phyloP scores from a whole-genome alignment of 2,329 filamentous ascomycete species.

The Penicillium sp. region DNA sequence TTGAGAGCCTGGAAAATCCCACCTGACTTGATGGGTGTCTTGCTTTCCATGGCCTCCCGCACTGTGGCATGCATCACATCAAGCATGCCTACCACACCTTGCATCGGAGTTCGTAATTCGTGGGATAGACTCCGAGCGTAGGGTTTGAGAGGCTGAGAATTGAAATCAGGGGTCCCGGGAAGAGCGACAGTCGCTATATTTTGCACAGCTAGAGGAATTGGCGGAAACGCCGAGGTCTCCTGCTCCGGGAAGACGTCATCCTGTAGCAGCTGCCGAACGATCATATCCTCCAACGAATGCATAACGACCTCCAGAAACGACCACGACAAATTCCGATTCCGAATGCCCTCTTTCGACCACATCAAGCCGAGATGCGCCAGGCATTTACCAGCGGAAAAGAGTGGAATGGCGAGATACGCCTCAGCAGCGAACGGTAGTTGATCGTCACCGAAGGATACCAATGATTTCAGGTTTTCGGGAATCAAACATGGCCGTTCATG shows the following conservation, averaged over 20 bases:
- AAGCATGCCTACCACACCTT: constrained; percentile 73
- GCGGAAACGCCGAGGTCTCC: constrained; percentile 26
- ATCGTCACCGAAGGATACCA: constrained; percentile 62
- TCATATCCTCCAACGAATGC: constrained; percentile 68
- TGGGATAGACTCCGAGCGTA: constrained; percentile 73
- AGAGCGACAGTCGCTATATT: constrained; percentile 50
- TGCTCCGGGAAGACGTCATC: constrained; percentile 43
- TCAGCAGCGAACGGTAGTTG: constrained; percentile 62
- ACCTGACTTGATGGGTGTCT: constrained; percentile 52
- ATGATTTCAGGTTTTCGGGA: constrained; percentile 60
- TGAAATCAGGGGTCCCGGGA: constrained; percentile 55
- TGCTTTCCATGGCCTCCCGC: constrained; percentile 62
- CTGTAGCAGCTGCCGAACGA: constrained; percentile 58
- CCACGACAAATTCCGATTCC: constrained; percentile 61
- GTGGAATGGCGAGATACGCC: constrained; percentile 66
- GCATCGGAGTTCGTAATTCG: constrained; percentile 72
- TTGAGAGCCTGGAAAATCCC: constrained; percentile 63
- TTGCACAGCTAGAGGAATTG: constrained; percentile 20
- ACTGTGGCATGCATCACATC: constrained; percentile 76
- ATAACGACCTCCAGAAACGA: constrained; percentile 67
- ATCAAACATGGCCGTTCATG: constrained; percentile 72
- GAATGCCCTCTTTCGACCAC: constrained; percentile 66
- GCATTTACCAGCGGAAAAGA: constrained; percentile 66
- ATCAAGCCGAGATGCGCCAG: constrained; percentile 72
- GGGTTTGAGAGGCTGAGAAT: constrained; percentile 66